Evolutionary conservation across 495 filamentous ascomycete species (phyloP).

Genomic region (Aspergillus coremiiformis): DNA sequence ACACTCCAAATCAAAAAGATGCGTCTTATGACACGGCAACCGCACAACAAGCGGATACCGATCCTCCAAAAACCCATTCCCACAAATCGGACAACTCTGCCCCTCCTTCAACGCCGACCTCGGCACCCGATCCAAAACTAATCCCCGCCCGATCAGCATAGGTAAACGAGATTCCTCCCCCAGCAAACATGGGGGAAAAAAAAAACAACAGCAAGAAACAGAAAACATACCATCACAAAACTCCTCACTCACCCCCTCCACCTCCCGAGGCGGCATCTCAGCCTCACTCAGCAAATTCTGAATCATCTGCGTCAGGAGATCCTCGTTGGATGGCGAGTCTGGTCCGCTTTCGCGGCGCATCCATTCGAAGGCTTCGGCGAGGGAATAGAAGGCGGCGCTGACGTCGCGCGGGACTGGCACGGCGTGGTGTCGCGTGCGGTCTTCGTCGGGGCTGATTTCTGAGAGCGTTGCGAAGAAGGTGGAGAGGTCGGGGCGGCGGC

Average conservation of each 20-base stretch:
- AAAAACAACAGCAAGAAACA: not conserved
- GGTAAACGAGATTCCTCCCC: not conserved
- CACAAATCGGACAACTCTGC: conserved; percentile 81
- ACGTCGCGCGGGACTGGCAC: conserved; percentile 67
- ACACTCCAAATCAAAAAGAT: conserved; percentile 89
- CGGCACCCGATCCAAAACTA: conserved; percentile 70
- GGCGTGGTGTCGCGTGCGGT: conserved; percentile 47
- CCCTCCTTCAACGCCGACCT: conserved; percentile 56
- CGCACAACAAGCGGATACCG: conserved; percentile 75
- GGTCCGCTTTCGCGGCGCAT: conserved; percentile 35
- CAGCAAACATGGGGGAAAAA: not conserved
- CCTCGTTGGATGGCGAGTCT: conserved; percentile 19
- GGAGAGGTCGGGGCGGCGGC: conserved; percentile 72
- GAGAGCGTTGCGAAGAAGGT: conserved; percentile 77
- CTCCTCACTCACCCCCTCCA: conserved; percentile 70
- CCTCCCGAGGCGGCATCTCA: conserved; percentile 55
- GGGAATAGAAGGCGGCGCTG: conserved; percentile 52
- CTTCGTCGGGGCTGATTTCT: conserved; percentile 48
- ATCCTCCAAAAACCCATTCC: conserved; percentile 71
- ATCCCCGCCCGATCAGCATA: not conserved
- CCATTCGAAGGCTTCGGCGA: conserved; percentile 50
- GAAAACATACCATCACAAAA: conserved; percentile 57
- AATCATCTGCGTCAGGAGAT: conserved; percentile 56
- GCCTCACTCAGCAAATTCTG: conserved; percentile 54
- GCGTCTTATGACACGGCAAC: conserved; percentile 73